These are phyloP conservation scores for Colletotrichum shisoi DNA, from an alignment of 2,329 filamentous ascomycete species.

Conservation along the genomic window DNA sequence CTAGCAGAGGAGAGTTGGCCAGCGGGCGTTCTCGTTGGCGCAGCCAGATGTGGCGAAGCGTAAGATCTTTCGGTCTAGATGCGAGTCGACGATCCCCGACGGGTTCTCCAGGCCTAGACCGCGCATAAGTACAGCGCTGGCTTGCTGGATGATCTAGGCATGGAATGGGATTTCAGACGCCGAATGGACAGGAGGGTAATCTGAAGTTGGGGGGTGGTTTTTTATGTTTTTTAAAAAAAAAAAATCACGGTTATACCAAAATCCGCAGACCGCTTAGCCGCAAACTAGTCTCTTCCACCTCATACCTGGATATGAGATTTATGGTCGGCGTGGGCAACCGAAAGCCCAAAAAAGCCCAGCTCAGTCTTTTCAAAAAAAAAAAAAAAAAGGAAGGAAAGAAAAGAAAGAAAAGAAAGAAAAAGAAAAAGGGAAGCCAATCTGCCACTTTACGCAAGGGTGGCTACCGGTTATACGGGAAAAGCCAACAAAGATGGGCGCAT, in stretches of 20 bases:
- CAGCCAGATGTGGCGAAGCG: conserved; percentile 40
- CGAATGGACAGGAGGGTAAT: no score
- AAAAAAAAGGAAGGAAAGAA: conserved; percentile 40
- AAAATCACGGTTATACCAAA: no score
- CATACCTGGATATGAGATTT: not conserved
- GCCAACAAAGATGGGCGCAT: conserved; percentile 39
- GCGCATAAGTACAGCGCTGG: no score
- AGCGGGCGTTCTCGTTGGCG: conserved; percentile 37
- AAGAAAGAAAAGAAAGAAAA: no score
- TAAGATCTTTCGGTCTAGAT: conserved; percentile 39
- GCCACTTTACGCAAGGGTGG: conserved; percentile 42
- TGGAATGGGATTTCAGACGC: no score
- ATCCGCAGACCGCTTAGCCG: conserved; percentile 4
- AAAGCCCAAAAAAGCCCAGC: conserved; percentile 42
- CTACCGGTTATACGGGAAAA: conserved; percentile 41
- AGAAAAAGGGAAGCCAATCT: conserved; percentile 42
- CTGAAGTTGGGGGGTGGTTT: no score
- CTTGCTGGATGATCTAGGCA: no score
- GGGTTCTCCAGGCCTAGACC: no score
- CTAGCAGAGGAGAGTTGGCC: conserved; percentile 42
- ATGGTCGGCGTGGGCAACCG: conserved; percentile 38
- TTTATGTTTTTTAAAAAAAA: no score
- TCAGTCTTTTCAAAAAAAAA: conserved; percentile 42
- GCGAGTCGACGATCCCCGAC: not conserved
- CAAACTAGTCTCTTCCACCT: not conserved